These are phyloP conservation scores for Canna indica DNA, from an alignment of 176 grass and related monocot species.

Conservation along the genomic window DNA sequence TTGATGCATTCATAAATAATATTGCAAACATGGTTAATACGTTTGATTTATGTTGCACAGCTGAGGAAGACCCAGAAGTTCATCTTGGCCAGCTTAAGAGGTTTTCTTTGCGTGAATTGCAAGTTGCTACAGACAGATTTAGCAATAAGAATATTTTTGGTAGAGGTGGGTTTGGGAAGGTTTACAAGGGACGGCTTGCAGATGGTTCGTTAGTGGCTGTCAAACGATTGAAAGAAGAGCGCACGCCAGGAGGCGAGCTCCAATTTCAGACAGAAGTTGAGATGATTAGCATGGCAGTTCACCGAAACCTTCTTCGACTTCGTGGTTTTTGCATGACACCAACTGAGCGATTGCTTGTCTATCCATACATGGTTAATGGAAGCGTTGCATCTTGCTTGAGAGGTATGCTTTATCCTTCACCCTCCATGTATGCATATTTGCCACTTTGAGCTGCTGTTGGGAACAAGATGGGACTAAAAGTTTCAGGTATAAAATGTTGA, in stretches of 20 bases:
- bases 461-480: no score
- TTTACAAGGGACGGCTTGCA: background rate
- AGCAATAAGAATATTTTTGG: constrained; percentile 24
- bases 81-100: constrained; percentile 29
- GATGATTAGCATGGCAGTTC: constrained; percentile 35
- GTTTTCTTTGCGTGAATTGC: constrained; percentile 27
- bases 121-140: constrained; percentile 30
- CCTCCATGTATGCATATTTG: no score
- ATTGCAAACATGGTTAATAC: no score
- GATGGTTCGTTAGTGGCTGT: no score
- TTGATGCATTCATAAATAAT: no score
- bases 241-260: no score
- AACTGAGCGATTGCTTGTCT: constrained; percentile 38
- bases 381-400: constrained; percentile 37
- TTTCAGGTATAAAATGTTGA: no score
- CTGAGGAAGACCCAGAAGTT: constrained; percentile 17
- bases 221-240: no score
- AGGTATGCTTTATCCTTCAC: constrained; percentile 11
- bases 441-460: no score
- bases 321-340: constrained; percentile 36
- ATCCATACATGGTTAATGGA: constrained; percentile 43
- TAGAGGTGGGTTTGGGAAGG: constrained; percentile 29
- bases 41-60: background rate
- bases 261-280: background rate
- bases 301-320: constrained; percentile 29